Conservation (phyloP, 2,329 filamentous ascomycete species). For the Lasiodiplodia sp. region DNA sequence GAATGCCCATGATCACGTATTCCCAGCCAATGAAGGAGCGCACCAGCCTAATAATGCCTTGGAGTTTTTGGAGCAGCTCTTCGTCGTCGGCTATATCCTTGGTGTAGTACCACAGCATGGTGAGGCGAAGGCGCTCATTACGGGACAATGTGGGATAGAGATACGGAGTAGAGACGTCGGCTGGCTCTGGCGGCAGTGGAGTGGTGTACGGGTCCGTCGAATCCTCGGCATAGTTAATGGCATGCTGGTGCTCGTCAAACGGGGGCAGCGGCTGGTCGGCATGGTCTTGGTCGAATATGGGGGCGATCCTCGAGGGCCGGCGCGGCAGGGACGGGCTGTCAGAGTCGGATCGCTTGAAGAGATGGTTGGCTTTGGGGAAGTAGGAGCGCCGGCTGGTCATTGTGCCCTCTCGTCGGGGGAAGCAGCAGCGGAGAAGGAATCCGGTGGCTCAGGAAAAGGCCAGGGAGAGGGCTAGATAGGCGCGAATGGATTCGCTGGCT, state of each 20-base stretch:
- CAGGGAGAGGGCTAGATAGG: background rate
- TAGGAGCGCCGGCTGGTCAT: constrained; percentile 25
- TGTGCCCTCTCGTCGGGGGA: background rate
- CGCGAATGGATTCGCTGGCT: background rate
- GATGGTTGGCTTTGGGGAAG: constrained; percentile 31
- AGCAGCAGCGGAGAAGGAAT: background rate
- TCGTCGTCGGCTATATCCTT: constrained; percentile 48
- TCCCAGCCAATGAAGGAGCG: constrained; percentile 55
- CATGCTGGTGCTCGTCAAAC: constrained; percentile 25
- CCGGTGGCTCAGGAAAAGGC: background rate
- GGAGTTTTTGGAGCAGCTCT: constrained; percentile 51
- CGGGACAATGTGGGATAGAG: constrained; percentile 45
- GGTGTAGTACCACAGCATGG: constrained; percentile 56
- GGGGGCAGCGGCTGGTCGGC: constrained; percentile 22
- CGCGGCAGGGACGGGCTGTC: constrained; percentile 3
- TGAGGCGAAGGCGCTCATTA: constrained; percentile 48
- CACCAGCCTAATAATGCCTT: constrained; percentile 53
- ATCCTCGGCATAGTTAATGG: constrained; percentile 14
- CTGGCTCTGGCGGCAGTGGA: constrained; percentile 33
- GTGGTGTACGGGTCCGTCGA: constrained; percentile 20
- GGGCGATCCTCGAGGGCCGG: constrained; percentile 24
- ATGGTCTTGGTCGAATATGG: constrained; percentile 29
- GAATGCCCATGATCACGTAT: constrained; percentile 52
- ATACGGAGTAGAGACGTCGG: constrained; percentile 39
- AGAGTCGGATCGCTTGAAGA: background rate